A percentile compares a stretch with the other conserved stretches of the same genome.
Conservation (phyloP, 352 stramenopile genomes). For the Phytophthora agathidicida region DNA sequence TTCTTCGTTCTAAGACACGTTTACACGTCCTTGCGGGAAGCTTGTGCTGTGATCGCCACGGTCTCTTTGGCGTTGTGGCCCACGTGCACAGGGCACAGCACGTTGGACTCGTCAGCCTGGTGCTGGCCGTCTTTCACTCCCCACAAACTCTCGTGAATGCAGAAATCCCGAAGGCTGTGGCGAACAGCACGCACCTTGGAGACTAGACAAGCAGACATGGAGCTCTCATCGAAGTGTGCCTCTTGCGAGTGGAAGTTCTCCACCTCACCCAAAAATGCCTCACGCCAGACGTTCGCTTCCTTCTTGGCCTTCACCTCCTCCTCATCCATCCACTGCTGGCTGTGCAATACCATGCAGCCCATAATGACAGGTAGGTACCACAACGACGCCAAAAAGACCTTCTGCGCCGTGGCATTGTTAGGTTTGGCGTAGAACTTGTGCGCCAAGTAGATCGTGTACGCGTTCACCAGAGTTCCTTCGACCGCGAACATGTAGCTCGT, state of each 20-base stretch:
- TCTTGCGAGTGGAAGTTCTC: constrained; percentile 67
- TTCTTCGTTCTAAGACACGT: constrained; percentile 12
- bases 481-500: constrained; percentile 99
- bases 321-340: constrained; percentile 87
- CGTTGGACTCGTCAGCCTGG: constrained; percentile 69
- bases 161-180: constrained; percentile 78
- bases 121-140: constrained; percentile 78
- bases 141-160: constrained; percentile 86
- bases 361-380: constrained; percentile 99
- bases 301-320: constrained; percentile 71
- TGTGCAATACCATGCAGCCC: constrained; percentile 98
- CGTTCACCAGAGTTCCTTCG: constrained; percentile 96
- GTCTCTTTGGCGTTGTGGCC: constrained; percentile 72
- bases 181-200: constrained; percentile 67
- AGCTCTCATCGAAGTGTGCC: constrained; percentile 51
- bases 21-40: constrained; percentile 46
- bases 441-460: constrained; percentile 95
- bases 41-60: constrained; percentile 59
- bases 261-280: constrained; percentile 76
- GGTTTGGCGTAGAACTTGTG: constrained; percentile 95
- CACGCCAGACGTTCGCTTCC: constrained; percentile 58
- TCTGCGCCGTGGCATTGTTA: constrained; percentile 94
- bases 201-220: constrained; percentile 67
- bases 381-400: constrained; percentile 97
- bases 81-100: constrained; percentile 84